A percentile compares a stretch with the other conserved stretches of the same genome.
phyloP scores from a whole-genome alignment of 345 rosid genomes.

The Aquilaria malaccensis region DNA sequence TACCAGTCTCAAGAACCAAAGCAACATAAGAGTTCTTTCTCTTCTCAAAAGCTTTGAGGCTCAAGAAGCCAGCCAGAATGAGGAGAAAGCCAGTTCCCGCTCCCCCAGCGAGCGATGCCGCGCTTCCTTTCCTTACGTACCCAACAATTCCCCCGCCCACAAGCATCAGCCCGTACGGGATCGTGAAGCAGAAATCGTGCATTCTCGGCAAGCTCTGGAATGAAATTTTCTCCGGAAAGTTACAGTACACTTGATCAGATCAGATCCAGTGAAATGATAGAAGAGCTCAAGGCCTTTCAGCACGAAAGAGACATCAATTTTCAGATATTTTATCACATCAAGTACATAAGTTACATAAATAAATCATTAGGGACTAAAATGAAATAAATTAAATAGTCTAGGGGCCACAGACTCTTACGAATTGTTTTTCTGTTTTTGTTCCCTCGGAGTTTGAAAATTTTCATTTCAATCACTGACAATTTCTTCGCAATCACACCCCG shows the following conservation, averaged over 20 bases:
- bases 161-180: constrained; percentile 85
- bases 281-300: too few relatives aligned
- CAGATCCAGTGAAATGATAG: neutral
- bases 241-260: constrained; percentile 9
- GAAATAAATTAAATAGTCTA: too few relatives aligned
- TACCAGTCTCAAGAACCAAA: constrained; percentile 72
- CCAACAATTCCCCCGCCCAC: constrained; percentile 84
- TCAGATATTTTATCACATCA: too few relatives aligned
- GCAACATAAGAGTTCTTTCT: constrained; percentile 60
- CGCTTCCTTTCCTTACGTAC: constrained; percentile 65
- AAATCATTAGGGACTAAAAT: too few relatives aligned
- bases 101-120: constrained; percentile 80
- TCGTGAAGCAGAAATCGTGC: constrained; percentile 98
- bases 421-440: too few relatives aligned
- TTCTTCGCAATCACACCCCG: too few relatives aligned
- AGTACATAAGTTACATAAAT: too few relatives aligned
- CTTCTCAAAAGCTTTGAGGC: constrained; percentile 80
- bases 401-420: too few relatives aligned
- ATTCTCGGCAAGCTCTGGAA: constrained; percentile 20
- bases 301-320: too few relatives aligned
- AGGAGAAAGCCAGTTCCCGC: constrained; percentile 68
- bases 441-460: too few relatives aligned
- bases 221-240: constrained; percentile 4
- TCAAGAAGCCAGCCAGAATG: constrained; percentile 73
- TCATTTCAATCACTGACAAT: too few relatives aligned